Evolutionary conservation across 2,329 filamentous ascomycete genomes (phyloP), one percentile per base, ranked within the genome.

Genomic region (Fulvia fulva): DNA sequence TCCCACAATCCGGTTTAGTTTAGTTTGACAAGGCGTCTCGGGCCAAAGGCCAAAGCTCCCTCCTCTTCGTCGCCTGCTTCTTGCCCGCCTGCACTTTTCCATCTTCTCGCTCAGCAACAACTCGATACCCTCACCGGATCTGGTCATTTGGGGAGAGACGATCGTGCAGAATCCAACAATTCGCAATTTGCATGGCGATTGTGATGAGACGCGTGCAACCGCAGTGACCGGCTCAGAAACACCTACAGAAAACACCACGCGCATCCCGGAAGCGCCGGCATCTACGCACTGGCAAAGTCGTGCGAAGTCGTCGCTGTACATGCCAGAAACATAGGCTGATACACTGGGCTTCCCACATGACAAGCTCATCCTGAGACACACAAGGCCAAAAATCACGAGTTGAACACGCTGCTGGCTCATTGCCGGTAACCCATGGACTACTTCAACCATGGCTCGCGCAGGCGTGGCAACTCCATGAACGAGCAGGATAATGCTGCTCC

Each of bases 351-450:
- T n/a, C 14, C n/a, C n/a, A n/a, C n/a, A n/a, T 32, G 28, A 11
- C 16, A 4, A 3, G 14, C n/a, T 16, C 37, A 41, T n/a, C n/a
- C n/a, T n/a, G n/a, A n/a, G n/a, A n/a, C n/a, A n/a, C n/a, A n/a
- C 14, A 41, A 41, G 37, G 37, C n/a, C 37, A 47, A 12, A 32
- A 26, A 16, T 12, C 23, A 21, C n/a, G n/a, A n/a, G n/a, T n/a
- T n/a, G n/a, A n/a, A n/a, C n/a, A n/a, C n/a, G n/a, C n/a, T n/a
- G n/a, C n/a, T n/a, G 22, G 19, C 21, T 23, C 21, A 14, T 3
- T 47, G 19, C 14, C 44, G 8, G 25, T 21, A 23, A 5, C 62
- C 51, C 51, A 66, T 62, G 66, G 68, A 70, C 55, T 70, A 70
- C 60, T 70, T 70, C 61, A 61, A 46, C 49, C 54, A 56, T 34